A percentile compares a stretch with the other conserved stretches of the same genome.
Conservation (phyloP, 495 filamentous ascomycete species). For the Hypoxylon trugodes region DNA sequence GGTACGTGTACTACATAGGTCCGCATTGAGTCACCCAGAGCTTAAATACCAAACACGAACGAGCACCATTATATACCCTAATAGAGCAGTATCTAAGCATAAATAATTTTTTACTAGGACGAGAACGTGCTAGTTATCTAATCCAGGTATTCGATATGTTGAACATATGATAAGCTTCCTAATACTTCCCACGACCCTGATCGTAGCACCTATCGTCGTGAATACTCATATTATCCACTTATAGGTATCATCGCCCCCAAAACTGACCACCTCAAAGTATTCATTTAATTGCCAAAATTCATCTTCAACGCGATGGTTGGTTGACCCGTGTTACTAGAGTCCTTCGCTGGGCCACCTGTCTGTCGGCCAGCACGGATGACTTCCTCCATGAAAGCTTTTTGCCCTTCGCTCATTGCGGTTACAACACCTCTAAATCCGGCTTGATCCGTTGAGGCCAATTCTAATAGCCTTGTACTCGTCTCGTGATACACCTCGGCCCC, state of each 20-base stretch:
- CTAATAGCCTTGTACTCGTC: constrained; percentile 77
- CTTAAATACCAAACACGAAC: too few species aligned
- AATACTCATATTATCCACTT: not conserved
- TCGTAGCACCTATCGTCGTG: not conserved
- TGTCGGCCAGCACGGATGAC: constrained; percentile 71
- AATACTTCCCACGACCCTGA: not conserved
- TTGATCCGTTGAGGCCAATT: constrained; percentile 80
- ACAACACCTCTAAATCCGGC: constrained; percentile 78
- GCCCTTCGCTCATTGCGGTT: constrained; percentile 70
- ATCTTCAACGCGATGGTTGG: constrained; percentile 95
- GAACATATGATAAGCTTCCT: not conserved
- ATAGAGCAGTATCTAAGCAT: too few species aligned
- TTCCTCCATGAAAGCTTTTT: constrained; percentile 82
- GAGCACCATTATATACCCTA: too few species aligned
- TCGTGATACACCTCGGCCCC: constrained; percentile 68
- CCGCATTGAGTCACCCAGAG: too few species aligned
- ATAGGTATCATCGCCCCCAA: not conserved
- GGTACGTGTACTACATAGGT: too few species aligned
- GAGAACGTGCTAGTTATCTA: too few species aligned
- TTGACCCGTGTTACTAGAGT: constrained; percentile 60
- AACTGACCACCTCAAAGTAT: not conserved
- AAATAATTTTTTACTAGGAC: too few species aligned
- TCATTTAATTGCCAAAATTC: constrained; percentile 71
- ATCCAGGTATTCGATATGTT: too few species aligned
- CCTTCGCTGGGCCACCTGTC: constrained; percentile 44